Percentiles rank a stretch among this genome's conserved stretches.
These are phyloP conservation scores for Aureobasidium uvarum DNA, from an alignment of 2,329 filamentous ascomycete species.

Conservation along the genomic window DNA sequence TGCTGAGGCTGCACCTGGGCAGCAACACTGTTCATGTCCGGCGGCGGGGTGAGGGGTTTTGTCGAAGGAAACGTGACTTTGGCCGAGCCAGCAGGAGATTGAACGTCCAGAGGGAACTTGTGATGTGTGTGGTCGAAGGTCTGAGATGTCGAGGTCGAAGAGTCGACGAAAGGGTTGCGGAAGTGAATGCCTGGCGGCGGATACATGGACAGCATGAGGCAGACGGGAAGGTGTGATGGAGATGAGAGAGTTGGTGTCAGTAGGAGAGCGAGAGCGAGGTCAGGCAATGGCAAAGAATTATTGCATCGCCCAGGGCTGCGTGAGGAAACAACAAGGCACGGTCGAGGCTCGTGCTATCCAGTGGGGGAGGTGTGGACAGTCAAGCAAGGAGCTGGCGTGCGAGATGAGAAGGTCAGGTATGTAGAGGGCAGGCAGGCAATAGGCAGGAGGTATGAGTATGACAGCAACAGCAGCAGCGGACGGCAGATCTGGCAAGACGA, in stretches of 20 bases:
- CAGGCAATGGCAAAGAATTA: slow-evolving; percentile 8
- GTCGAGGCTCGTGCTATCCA: slow-evolving; percentile 25
- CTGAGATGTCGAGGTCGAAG: slow-evolving; percentile 31
- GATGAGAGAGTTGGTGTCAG: slow-evolving; percentile 9
- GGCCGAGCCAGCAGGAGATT: slow-evolving; percentile 25
- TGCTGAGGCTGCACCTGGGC: slow-evolving; percentile 32
- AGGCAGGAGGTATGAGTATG: slow-evolving; percentile 21
- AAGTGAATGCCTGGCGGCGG: slow-evolving; percentile 38
- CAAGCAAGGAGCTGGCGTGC: slow-evolving; percentile 25
- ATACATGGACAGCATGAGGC: slow-evolving; percentile 40
- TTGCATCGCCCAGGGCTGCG: slow-evolving; percentile 23
- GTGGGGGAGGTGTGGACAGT: slow-evolving; percentile 24
- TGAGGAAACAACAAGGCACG: slow-evolving; percentile 25
- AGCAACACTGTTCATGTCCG: slow-evolving; percentile 38
- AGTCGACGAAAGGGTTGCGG: slow-evolving; percentile 37
- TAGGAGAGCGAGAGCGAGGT: slow-evolving; percentile 1
- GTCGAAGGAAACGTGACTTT: slow-evolving; percentile 29
- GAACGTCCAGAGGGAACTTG: slow-evolving; percentile 30
- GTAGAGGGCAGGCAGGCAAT: slow-evolving; percentile 7
- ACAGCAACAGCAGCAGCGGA: slow-evolving; percentile 9
- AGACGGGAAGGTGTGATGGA: slow-evolving; percentile 7
- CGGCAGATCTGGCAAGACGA: slow-evolving; percentile 16
- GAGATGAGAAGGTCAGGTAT: slow-evolving; percentile 21
- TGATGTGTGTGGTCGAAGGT: slow-evolving; percentile 28
- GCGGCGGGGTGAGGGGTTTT: slow-evolving; percentile 38